Evolutionary conservation across 768 basidiomycete genomes (phyloP).

Genomic region (Russula abietina): DNA sequence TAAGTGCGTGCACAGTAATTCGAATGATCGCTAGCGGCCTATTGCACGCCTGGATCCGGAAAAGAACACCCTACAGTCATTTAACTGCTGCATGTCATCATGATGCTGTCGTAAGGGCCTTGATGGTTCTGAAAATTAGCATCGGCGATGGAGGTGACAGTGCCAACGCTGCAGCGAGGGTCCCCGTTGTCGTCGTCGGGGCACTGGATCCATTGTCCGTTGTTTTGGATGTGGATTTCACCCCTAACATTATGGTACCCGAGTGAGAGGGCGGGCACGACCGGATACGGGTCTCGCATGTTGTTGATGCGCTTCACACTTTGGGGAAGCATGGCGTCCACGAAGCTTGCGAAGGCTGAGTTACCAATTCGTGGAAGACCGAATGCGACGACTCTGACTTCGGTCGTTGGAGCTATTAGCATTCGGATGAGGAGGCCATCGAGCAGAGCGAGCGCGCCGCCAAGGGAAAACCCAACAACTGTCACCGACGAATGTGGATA

Average conservation of each 20-base stretch:
- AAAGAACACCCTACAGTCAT: neutral
- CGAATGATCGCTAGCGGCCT: no score
- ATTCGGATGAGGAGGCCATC: conserved; percentile 29
- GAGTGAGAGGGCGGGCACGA: conserved; percentile 40
- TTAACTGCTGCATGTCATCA: neutral
- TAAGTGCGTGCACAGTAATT: neutral
- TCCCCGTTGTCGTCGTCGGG: conserved; percentile 30
- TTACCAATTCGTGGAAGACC: conserved; percentile 45
- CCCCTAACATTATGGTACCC: conserved; percentile 48
- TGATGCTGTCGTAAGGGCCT: conserved; percentile 1
- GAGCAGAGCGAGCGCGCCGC: conserved; percentile 30
- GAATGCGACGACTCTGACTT: conserved; percentile 41
- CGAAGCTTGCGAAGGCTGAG: conserved; percentile 32
- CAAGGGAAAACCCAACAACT: conserved; percentile 34
- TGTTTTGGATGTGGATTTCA: conserved; percentile 45
- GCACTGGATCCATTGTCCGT: conserved; percentile 37
- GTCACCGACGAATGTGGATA: conserved; percentile 39
- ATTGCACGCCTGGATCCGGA: neutral
- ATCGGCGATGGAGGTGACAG: neutral
- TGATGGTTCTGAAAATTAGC: neutral
- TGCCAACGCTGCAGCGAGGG: neutral
- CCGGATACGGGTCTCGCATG: conserved; percentile 46
- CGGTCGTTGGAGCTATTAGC: conserved; percentile 26
- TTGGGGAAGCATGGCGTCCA: conserved; percentile 20
- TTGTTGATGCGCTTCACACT: conserved; percentile 32